Base-by-base conservation (phyloP, 768 basidiomycete genomes). In the Podaxis rugospora region DNA sequence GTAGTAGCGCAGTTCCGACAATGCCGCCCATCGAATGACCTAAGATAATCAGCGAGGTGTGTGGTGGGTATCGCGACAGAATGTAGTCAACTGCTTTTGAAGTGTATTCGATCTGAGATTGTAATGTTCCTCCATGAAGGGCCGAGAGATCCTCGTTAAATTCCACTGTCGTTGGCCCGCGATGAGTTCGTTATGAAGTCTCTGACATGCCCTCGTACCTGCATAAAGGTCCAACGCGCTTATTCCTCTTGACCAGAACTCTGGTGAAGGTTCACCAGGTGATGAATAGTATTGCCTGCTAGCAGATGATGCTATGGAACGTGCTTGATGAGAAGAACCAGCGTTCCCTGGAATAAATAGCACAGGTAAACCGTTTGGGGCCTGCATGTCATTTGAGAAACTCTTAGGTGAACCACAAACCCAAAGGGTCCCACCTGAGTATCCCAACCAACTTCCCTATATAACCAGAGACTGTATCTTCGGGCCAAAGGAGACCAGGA, bases 1-100 rank as follows among this genome's bases (percentile, higher is more conserved):
- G 85, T 9, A 95, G 83, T 13, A 95, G 78, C 4, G 90, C 86
- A 0, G 87, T 85, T 7, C 92, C 93, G 4, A 96, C 94, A 51
- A 96, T 76, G 9, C 97, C 97, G 23, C 97, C 97, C 97, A 99
- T 99, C 10, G 95, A 98, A 71, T 98, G 96, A 1, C 91, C 97
- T 71, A 98, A 76, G 61, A 98, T 69, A 51, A 90, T 83, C 57
- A 98, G 84, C 37, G 75, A 67, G 2, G 90, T 87, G 56, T 81
- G 70, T 13, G 75, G 62, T 1, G 84, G 83, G 71, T 98, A 97
- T 27, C 85, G 76, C 0, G 89, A 87, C 40, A 95, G 82, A 63
- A 98, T 90, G 68, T 90, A 92, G 6, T 77, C 72, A 61, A 97
- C 84, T 13, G 89, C 88, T 46, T 80, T 76, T 36, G 83, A 75